These are phyloP conservation scores for Deinandra increscens DNA, from an alignment of 129 eudicot genomes.

Conservation along the genomic window DNA sequence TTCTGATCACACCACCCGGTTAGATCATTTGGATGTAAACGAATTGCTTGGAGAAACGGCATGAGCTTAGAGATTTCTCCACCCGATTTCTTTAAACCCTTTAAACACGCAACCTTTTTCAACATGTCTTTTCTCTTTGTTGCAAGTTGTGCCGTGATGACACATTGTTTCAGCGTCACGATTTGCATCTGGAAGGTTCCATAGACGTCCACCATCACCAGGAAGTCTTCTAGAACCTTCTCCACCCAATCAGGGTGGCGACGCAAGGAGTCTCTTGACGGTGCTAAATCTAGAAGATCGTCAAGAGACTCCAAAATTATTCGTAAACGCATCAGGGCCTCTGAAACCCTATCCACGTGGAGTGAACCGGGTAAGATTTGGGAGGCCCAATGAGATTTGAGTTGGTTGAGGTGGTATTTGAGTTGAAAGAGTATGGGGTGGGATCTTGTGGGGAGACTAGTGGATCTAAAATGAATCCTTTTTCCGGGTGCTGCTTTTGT, in stretches of 20 bases:
- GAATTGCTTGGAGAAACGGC: slow-evolving; percentile 33
- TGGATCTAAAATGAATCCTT: slow-evolving; percentile 56
- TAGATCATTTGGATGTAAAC: slow-evolving; percentile 24
- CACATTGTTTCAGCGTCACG: slow-evolving; percentile 52
- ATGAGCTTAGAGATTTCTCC: slow-evolving; percentile 49
- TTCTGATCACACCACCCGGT: slow-evolving; percentile 24
- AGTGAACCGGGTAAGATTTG: slow-evolving; percentile 16
- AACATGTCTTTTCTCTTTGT: slow-evolving; percentile 49
- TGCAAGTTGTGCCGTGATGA: slow-evolving; percentile 56
- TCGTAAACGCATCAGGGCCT: slow-evolving; percentile 43
- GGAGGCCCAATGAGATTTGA: slow-evolving; percentile 42
- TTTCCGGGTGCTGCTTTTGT: slow-evolving; percentile 27
- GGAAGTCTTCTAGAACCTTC: slow-evolving; percentile 66
- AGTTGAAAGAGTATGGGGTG: slow-evolving; percentile 71
- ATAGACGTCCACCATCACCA: slow-evolving; percentile 58
- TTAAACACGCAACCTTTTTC: slow-evolving; percentile 34
- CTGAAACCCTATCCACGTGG: slow-evolving; percentile 31
- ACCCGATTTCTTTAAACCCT: slow-evolving; percentile 50
- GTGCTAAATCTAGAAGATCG: slow-evolving; percentile 62
- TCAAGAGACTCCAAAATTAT: slow-evolving; percentile 59
- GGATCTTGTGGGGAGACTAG: slow-evolving; percentile 65
- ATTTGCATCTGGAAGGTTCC: slow-evolving; percentile 62
- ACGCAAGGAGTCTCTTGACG: slow-evolving; percentile 55
- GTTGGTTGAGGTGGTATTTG: slow-evolving; percentile 49
- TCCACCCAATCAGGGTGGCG: slow-evolving; percentile 48